Base-by-base conservation (phyloP, 305 asterid species). In the Lippia alba region DNA sequence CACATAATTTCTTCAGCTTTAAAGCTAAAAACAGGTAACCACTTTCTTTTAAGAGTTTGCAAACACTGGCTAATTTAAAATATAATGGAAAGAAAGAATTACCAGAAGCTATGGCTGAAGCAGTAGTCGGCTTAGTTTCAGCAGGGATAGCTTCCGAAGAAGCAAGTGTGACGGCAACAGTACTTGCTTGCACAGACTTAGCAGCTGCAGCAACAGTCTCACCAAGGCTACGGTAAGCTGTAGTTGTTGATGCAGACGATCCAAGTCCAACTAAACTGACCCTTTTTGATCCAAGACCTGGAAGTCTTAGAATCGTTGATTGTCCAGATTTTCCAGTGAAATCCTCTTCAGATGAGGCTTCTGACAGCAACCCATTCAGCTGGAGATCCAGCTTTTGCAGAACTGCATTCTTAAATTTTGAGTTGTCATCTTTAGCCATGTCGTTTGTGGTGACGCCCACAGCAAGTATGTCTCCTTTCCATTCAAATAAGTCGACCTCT, bases 401-500 rank as follows among this genome's bases (percentile, higher is more conserved):
- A 70, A 82, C 68, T 11, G 73, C 61, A 79, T 94, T 92, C 77
- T 85, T 87, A 76, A 94, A 94, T 68, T 84, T 88, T 6, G 80
- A 85, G 78, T 83, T 81, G 63, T 83, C 97, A 56, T 94, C 97
- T 82, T 84, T 94, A 3, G 78, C 83, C 95, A 80, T 69, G 81
- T 94, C 99, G 74, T 78, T 87, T 80, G 89, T 97, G 0, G 96
- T 83, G 62, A 89, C 92, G 12, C 97, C 99, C 46, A 94, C 94
- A 16, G 92, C 96, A 55, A 94, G 96, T 53, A 92, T 83, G 80
- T 92, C 99, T 55, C 99, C 99, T 85, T 92, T 94, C 99, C 99
- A 94, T 82, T 88, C 96, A 4, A 80, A 86, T 81, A 90, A 68
- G 80, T 92, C 96, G 61, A 85, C 80, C 69, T 90, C 98, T 87